Evolutionary conservation across 345 rosid genomes (phyloP).

Genomic region (Ailanthus altissimus): DNA sequence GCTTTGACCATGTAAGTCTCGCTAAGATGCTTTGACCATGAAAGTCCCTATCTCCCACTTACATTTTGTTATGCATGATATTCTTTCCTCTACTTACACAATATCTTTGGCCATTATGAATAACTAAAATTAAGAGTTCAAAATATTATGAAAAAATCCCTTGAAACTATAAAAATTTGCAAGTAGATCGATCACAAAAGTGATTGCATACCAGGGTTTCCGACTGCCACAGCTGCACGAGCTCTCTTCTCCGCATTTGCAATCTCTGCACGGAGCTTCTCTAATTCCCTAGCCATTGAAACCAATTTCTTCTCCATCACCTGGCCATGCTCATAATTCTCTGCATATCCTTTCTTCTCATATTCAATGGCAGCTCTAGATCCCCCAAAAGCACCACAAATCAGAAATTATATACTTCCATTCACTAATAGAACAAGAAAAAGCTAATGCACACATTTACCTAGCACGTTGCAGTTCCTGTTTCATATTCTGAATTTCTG

Average conservation of each 20-base stretch:
- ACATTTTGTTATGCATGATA: background rate
- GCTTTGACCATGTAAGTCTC: background rate
- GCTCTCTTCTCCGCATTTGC: conserved; percentile 85
- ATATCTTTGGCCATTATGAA: background rate
- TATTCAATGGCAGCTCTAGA: conserved; percentile 81
- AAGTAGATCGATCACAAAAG: background rate
- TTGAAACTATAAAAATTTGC: background rate
- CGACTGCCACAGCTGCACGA: conserved; percentile 52
- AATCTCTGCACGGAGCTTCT: conserved; percentile 92
- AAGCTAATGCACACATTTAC: conserved; percentile 33
- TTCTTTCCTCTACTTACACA: background rate
- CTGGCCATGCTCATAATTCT: conserved; percentile 90
- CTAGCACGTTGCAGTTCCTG: conserved; percentile 93
- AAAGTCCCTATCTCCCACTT: background rate
- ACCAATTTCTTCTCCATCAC: conserved; percentile 90
- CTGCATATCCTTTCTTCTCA: conserved; percentile 98
- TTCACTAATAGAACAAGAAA: background rate
- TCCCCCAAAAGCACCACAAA: conserved; percentile 13
- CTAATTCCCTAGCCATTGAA: conserved; percentile 91
- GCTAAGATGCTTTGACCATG: background rate
- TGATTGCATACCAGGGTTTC: conserved; percentile 46
- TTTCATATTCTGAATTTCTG: conserved; percentile 76
- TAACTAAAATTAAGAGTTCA: background rate
- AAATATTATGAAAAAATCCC: background rate
- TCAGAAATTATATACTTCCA: conserved; percentile 2